Percentiles rank a stretch among this genome's conserved stretches.
phyloP scores from a whole-genome alignment of 805 yeast genomes.

The Barnettozyma sp. region DNA sequence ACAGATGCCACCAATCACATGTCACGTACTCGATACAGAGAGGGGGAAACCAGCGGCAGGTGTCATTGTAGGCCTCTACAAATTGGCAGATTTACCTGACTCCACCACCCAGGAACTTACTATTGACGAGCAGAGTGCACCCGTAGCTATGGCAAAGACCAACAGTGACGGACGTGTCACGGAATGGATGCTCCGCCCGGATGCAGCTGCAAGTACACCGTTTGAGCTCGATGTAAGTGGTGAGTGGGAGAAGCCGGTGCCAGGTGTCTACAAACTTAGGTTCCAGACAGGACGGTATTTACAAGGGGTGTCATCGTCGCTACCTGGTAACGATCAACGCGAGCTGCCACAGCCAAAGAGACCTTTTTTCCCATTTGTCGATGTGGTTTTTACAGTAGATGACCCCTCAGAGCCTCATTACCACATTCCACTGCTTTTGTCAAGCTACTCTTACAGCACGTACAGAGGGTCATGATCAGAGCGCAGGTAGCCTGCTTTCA shows the following conservation, averaged over 20 bases:
- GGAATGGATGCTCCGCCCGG: conserved; percentile 52
- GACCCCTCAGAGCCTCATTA: conserved; percentile 72
- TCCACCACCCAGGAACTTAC: conserved; percentile 21
- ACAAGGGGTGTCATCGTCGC: conserved; percentile 17
- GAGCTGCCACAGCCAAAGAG: conserved; percentile 30
- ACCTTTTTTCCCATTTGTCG: conserved; percentile 85
- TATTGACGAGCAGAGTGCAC: conserved; percentile 29
- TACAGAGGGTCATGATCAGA: conserved; percentile 68
- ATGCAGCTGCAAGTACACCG: no score
- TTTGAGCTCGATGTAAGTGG: conserved; percentile 28
- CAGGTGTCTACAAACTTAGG: conserved; percentile 69
- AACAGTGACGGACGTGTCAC: conserved; percentile 76
- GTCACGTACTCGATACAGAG: conserved; percentile 84
- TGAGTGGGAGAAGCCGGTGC: conserved; percentile 40
- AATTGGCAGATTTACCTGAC: conserved; percentile 19
- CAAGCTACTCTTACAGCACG: conserved; percentile 85
- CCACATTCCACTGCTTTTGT: conserved; percentile 79
- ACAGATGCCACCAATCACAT: conserved; percentile 58
- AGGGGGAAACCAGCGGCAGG: conserved; percentile 72
- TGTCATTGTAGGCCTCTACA: conserved; percentile 61
- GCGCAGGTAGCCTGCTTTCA: no score
- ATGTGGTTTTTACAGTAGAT: conserved; percentile 62
- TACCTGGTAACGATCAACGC: no score
- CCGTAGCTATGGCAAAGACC: conserved; percentile 65
- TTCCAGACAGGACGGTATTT: conserved; percentile 73